Evolutionary conservation across 257 asterid species (phyloP).

Genomic region (Catharanthus roseus): DNA sequence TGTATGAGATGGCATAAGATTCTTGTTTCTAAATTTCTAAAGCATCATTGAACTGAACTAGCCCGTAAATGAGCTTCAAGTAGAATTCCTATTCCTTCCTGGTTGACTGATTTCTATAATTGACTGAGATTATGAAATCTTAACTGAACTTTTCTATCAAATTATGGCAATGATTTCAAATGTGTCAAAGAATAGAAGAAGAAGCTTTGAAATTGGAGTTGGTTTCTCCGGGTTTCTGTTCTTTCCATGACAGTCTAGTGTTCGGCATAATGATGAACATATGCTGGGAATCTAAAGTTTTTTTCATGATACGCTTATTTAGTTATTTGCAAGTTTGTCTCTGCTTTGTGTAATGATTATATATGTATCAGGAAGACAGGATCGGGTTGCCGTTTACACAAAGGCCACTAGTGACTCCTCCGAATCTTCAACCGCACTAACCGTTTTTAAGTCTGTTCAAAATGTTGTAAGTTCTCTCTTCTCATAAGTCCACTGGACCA

Average conservation of each 20-base stretch:
- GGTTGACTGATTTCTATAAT: not conserved
- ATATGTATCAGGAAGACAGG: slow-evolving; percentile 37
- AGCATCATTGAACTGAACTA: not conserved
- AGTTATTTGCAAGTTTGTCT: slow-evolving; percentile 3
- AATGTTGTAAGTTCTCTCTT: slow-evolving; percentile 52
- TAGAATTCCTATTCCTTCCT: not conserved
- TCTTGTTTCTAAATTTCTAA: not conserved
- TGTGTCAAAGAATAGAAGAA: not conserved
- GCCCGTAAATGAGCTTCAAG: not conserved
- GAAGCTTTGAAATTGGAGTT: not conserved
- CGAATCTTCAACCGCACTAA: slow-evolving; percentile 48
- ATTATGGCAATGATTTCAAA: not conserved
- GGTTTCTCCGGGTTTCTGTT: not conserved
- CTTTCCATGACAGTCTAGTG: not conserved
- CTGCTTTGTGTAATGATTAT: slow-evolving; percentile 1
- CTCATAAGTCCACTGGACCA: no score
- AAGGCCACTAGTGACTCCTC: slow-evolving; percentile 67
- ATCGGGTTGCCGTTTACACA: slow-evolving; percentile 33
- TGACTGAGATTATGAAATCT: not conserved
- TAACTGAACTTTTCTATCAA: not conserved
- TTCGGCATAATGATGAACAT: not conserved
- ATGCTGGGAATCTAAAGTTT: not conserved
- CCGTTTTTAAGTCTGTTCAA: slow-evolving; percentile 50
- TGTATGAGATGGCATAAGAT: not conserved
- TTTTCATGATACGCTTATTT: not conserved